Evolutionary conservation across 2,329 filamentous ascomycete species (phyloP).

Genomic region (Akanthomyces uredinophilus): DNA sequence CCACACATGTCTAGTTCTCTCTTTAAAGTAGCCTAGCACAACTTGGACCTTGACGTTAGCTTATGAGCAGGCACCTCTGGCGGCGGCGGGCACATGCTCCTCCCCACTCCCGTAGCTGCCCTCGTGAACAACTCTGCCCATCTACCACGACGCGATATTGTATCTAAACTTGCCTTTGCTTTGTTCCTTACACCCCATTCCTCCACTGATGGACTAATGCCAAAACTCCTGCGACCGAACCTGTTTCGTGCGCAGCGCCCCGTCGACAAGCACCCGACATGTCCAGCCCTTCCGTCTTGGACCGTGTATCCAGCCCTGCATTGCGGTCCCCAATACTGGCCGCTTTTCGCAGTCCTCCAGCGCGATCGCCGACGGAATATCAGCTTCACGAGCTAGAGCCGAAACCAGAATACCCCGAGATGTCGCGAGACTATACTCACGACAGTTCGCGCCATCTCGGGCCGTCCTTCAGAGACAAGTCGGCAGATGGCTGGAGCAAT

Average conservation of each 20-base stretch:
- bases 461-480: slow-evolving; percentile 18
- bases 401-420: slow-evolving; percentile 23
- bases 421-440: slow-evolving; percentile 7
- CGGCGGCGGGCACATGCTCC: slow-evolving; percentile 12
- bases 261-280: slow-evolving; percentile 1
- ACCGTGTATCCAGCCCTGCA: slow-evolving; percentile 16
- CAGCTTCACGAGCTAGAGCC: slow-evolving; percentile 37
- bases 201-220: neutral
- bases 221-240: neutral
- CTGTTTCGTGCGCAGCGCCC: neutral
- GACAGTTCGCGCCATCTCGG: neutral
- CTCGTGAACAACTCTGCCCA: slow-evolving; percentile 11
- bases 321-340: slow-evolving; percentile 24
- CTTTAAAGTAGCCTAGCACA: too few species aligned
- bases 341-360: slow-evolving; percentile 21
- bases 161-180: neutral
- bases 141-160: slow-evolving; percentile 2
- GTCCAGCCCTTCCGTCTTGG: slow-evolving; percentile 12
- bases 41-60: neutral
- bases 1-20: too few species aligned
- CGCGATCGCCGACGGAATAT: slow-evolving; percentile 30
- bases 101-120: neutral
- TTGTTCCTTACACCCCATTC: neutral
- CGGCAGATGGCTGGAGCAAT: slow-evolving; percentile 19
- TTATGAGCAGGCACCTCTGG: neutral